phyloP scores from a whole-genome alignment of 495 filamentous ascomycete species.

The Trichocladium antarcticum region DNA sequence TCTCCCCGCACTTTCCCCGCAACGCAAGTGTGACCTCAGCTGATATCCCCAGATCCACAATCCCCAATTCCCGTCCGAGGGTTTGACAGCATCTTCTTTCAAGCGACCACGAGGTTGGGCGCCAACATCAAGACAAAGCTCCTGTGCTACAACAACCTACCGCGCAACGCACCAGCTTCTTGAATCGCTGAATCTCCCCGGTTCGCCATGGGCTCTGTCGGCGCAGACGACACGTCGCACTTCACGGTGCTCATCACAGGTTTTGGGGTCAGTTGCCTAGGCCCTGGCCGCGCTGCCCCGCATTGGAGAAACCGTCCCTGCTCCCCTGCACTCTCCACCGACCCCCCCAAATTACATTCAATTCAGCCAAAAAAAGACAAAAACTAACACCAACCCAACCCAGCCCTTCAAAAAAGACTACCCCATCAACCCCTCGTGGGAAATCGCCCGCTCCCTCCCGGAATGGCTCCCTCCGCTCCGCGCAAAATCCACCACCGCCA shows the following conservation, averaged over 20 bases:
- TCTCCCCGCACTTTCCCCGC: neutral
- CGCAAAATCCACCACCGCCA: constrained; percentile 21
- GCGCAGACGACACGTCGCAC: constrained; percentile 12
- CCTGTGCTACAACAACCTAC: neutral
- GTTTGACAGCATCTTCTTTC: neutral
- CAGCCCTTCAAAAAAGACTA: constrained; percentile 57
- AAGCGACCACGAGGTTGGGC: neutral
- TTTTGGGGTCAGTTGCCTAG: constrained; percentile 50
- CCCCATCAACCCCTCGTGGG: constrained; percentile 59
- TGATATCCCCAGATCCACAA: neutral
- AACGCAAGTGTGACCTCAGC: neutral
- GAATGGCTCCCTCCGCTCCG: constrained; percentile 41
- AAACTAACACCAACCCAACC: neutral
- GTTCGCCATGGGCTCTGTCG: constrained; percentile 33
- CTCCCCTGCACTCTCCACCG: neutral
- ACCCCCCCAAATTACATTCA: neutral
- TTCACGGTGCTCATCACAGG: constrained; percentile 62
- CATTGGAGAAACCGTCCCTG: neutral
- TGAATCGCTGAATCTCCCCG: constrained; percentile 16
- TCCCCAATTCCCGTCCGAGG: neutral
- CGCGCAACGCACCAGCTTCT: neutral
- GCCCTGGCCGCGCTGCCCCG: neutral
- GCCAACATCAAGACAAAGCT: neutral
- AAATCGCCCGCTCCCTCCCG: constrained; percentile 48
- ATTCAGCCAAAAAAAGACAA: neutral